Conservation (phyloP, 257 asterid species). For the Ballota nigra region DNA sequence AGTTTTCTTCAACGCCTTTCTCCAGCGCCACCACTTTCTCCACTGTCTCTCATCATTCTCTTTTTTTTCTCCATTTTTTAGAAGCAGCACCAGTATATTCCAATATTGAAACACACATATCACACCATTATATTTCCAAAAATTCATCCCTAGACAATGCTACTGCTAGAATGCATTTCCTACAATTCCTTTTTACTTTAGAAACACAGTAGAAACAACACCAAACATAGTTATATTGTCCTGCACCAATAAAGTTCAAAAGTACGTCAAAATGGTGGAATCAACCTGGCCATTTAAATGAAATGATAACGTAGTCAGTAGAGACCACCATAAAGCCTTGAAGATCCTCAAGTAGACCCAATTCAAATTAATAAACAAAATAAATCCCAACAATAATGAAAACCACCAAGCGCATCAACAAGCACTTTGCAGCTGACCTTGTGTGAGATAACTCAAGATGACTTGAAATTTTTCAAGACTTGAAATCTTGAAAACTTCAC, state of each 20-base stretch:
- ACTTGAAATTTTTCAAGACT: slow-evolving; percentile 57
- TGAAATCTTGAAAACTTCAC: slow-evolving; percentile 71
- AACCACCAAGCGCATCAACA: slow-evolving; percentile 70
- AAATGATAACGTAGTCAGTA: not conserved
- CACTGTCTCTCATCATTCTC: no score
- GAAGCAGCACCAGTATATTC: no score
- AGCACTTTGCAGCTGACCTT: no score
- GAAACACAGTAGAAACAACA: not conserved
- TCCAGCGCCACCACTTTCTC: no score
- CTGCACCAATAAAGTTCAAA: not conserved
- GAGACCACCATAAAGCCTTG: no score
- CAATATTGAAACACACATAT: no score
- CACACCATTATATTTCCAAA: no score
- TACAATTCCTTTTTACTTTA: not conserved
- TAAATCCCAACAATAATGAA: slow-evolving; percentile 40
- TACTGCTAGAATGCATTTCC: no score
- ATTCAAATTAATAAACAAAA: slow-evolving; percentile 19
- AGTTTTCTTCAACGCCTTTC: no score
- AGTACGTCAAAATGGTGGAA: not conserved
- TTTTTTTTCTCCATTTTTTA: no score
- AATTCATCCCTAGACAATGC: no score
- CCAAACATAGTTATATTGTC: not conserved
- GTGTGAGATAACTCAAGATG: slow-evolving; percentile 39
- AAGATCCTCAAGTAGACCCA: slow-evolving; percentile 21
- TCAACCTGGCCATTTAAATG: not conserved